phyloP scores from a whole-genome alignment of 176 grass and related monocot genomes.

The Carex parvula region DNA sequence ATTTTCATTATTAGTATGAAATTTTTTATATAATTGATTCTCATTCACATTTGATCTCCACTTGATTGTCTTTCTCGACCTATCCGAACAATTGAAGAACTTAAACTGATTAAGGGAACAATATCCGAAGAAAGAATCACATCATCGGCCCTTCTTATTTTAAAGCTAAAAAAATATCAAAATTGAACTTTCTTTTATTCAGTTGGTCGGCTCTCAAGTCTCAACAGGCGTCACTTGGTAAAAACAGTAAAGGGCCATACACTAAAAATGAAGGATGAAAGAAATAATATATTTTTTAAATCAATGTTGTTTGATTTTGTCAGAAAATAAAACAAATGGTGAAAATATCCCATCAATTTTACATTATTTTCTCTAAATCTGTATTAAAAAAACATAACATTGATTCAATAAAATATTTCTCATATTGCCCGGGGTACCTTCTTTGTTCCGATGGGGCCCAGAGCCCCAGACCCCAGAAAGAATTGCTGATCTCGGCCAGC shows the following conservation, averaged over 20 bases:
- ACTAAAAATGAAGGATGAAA: background rate
- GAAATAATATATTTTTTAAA: background rate
- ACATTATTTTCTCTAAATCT: too few species aligned
- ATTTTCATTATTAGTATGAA: rapidly evolving
- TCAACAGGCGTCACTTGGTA: background rate
- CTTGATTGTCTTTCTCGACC: too few species aligned
- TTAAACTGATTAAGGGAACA: background rate
- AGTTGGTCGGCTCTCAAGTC: background rate
- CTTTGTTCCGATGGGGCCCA: background rate
- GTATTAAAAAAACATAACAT: background rate
- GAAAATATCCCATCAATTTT: too few species aligned
- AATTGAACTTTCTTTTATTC: background rate
- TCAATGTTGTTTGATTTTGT: background rate
- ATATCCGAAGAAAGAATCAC: background rate
- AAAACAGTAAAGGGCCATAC: background rate
- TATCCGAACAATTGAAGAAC: background rate
- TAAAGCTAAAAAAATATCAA: background rate
- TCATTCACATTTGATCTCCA: too few species aligned
- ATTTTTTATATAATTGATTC: too few species aligned
- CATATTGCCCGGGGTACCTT: background rate
- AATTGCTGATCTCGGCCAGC: background rate
- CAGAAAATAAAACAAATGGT: background rate
- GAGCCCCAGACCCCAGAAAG: background rate
- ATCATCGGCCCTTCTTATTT: background rate
- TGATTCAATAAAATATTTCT: background rate